These are phyloP conservation scores for Ceratocystis cubensis DNA, from an alignment of 2,329 filamentous ascomycete species.

Conservation along the genomic window DNA sequence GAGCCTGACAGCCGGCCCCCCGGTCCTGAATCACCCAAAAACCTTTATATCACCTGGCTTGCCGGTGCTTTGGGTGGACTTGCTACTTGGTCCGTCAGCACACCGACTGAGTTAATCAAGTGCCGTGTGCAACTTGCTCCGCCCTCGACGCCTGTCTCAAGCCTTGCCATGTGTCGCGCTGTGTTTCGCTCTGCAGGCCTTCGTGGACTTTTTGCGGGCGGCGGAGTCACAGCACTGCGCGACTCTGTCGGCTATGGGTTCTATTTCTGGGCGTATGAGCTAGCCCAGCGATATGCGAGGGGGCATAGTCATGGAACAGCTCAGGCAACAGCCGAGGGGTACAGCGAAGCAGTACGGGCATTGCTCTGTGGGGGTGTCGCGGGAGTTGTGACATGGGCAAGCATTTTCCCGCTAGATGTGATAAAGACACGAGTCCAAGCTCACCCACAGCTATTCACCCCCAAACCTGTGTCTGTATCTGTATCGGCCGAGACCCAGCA, in stretches of 20 bases:
- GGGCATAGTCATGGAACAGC: background rate
- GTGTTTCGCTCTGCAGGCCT: constrained; percentile 47
- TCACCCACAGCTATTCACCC: constrained; percentile 10
- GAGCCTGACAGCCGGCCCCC: constrained; percentile 22
- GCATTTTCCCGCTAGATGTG: constrained; percentile 81
- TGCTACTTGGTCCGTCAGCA: constrained; percentile 72
- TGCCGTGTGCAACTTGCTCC: constrained; percentile 62
- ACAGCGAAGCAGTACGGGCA: constrained; percentile 45
- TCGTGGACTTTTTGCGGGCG: constrained; percentile 67
- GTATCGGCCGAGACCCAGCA: too few relatives aligned
- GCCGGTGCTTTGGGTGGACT: constrained; percentile 74
- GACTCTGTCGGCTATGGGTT: constrained; percentile 94
- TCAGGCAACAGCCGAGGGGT: constrained; percentile 19
- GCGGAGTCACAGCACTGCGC: constrained; percentile 64
- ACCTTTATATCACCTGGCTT: constrained; percentile 56
- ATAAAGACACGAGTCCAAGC: constrained; percentile 81
- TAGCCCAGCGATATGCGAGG: constrained; percentile 28
- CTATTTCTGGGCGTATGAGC: constrained; percentile 90
- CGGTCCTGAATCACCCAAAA: constrained; percentile 29
- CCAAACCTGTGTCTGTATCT: too few relatives aligned
- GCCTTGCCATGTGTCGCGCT: constrained; percentile 48
- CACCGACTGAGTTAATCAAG: constrained; percentile 84
- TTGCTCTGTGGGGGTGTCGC: constrained; percentile 78
- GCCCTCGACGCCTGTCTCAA: constrained; percentile 24
- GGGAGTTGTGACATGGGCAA: constrained; percentile 78